Evolutionary conservation across 2,329 filamentous ascomycete genomes (phyloP).

Genomic region (Cladosporium cucumerinum): DNA sequence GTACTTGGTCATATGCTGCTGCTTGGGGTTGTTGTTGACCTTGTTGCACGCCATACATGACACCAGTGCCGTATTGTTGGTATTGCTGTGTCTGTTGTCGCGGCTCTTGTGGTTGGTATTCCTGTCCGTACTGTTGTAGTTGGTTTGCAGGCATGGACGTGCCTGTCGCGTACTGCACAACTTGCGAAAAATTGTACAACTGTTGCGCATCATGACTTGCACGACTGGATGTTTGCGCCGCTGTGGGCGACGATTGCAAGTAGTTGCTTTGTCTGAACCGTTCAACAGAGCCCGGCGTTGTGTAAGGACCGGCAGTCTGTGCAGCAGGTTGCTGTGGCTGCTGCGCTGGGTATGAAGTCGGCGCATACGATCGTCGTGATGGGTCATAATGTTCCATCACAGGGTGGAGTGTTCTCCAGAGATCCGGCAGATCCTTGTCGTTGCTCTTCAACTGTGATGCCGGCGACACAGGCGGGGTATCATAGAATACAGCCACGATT

Average conservation of each 20-base stretch:
- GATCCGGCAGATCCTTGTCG: conserved; percentile 16
- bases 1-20: conserved; percentile 67
- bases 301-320: conserved; percentile 41
- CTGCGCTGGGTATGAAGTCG: conserved; percentile 28
- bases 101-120: conserved; percentile 56
- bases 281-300: conserved; percentile 45
- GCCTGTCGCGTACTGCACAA: conserved; percentile 54
- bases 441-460: conserved; percentile 16
- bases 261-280: conserved; percentile 48
- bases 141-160: conserved; percentile 48
- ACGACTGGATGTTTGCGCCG: conserved; percentile 39
- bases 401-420: conserved; percentile 19
- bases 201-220: conserved; percentile 37
- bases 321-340: conserved; percentile 29
- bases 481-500: conserved; percentile 18
- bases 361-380: conserved; percentile 34
- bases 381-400: conserved; percentile 37
- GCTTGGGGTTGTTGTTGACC: conserved; percentile 48
- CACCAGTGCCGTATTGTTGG: conserved; percentile 57
- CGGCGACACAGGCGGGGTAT: conserved; percentile 17
- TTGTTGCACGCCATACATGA: conserved; percentile 74
- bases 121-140: conserved; percentile 57
- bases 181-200: conserved; percentile 53
- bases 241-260: conserved; percentile 43
- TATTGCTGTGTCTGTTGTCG: conserved; percentile 53